Evolutionary conservation across 2,329 filamentous ascomycete species (phyloP), one percentile per base, ranked within the genome.

Genomic region (Setomelanomma holmii): DNA sequence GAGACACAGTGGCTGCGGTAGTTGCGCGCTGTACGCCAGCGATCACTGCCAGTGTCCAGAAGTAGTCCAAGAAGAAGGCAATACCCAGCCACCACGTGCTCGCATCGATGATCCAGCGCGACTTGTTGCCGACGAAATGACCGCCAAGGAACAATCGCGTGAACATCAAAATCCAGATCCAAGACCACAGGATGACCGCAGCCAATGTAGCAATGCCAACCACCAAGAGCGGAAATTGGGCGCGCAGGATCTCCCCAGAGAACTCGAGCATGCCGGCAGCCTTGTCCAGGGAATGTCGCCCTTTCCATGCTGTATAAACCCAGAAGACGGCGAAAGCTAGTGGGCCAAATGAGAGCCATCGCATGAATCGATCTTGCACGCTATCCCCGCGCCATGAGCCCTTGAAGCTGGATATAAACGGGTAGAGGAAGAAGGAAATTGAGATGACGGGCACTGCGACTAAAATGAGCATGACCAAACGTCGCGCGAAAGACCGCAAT

Each of bases 161-260:
- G 75, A 99, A 98, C 92, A 99, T 97, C 64, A 87, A 87, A 62
- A 98, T 86, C 95, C 95, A 99, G 5, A 90, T 75, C 95, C 95
- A 99, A 0, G 93, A 97, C 89, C 93, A 98, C 12, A 86, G 78
- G 8, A 97, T 89, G 38, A 96, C 89, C 21, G 87, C 79, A 5
- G 80, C 83, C 12, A 98, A 82, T 19, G 89, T 89, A 10, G 82
- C 86, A 66, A 97, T 88, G 2, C 95, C 95, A n/a, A 97, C 84
- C 1, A 90, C 72, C 27, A 98, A 82, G 17, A 99, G 82, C 2
- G 89, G 91, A 8, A 91, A 87, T 67, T 96, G 96, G 30, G 91
- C 89, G 5, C 88, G 86, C 14, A 99, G 80, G 53, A 99, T 96
- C 49, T 89, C 88, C 65, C 90, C 93, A 8, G 91, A 89, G 73